Conservation (phyloP, 352 stramenopile species). For the Phytophthora tubulina region DNA sequence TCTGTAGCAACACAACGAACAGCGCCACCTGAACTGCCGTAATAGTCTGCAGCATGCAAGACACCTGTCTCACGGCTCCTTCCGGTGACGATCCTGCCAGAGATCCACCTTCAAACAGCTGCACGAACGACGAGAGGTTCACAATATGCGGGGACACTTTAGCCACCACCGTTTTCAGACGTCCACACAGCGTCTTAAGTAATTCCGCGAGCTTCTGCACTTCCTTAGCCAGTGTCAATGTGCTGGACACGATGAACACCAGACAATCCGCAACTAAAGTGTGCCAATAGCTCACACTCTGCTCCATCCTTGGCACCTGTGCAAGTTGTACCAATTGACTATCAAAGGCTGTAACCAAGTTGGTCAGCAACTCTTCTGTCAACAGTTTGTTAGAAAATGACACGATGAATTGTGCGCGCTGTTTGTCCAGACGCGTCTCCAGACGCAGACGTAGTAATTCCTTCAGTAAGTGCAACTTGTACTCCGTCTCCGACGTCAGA, state of each 20-base stretch:
- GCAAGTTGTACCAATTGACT: conserved; percentile 64
- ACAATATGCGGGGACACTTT: conserved; percentile 88
- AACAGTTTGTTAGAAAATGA: conserved; percentile 79
- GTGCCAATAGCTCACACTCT: conserved; percentile 83
- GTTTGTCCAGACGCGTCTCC: conserved; percentile 61
- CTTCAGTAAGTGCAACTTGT: conserved; percentile 79
- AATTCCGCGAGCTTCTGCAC: conserved; percentile 61
- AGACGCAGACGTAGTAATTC: conserved; percentile 78
- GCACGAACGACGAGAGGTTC: conserved; percentile 77
- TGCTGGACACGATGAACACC: conserved; percentile 70
- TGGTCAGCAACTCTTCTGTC: conserved; percentile 54
- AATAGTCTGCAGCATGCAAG: conserved; percentile 81
- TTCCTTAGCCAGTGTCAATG: conserved; percentile 59
- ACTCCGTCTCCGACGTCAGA: conserved; percentile 77
- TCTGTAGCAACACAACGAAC: conserved; percentile 70
- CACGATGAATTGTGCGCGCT: conserved; percentile 69
- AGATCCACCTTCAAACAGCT: conserved; percentile 78
- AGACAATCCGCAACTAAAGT: conserved; percentile 75
- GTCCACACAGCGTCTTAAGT: conserved; percentile 65
- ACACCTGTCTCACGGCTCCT: conserved; percentile 75
- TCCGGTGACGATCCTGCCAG: conserved; percentile 70
- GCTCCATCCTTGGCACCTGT: conserved; percentile 63
- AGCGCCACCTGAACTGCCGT: conserved; percentile 77
- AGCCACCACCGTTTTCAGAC: conserved; percentile 63
- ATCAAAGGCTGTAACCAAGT: conserved; percentile 61